phyloP scores from a whole-genome alignment of 2,329 filamentous ascomycete species.

The Elsinoe australis region DNA sequence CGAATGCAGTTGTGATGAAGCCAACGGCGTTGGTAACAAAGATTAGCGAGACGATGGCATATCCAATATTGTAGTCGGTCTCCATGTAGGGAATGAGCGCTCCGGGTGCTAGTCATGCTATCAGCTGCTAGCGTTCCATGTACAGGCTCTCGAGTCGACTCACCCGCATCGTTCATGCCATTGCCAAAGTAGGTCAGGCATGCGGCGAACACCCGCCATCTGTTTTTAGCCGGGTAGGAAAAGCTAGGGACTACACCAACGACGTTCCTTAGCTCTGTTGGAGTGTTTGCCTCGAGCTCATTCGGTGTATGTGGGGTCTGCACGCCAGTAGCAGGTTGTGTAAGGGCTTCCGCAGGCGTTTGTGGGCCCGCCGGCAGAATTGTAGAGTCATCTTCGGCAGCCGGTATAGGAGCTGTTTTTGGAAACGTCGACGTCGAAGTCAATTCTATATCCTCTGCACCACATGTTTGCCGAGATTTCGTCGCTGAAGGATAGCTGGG shows the following conservation, averaged over 20 bases:
- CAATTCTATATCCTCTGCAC: slow-evolving; percentile 24
- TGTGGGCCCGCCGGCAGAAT: slow-evolving; percentile 15
- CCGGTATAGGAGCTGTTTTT: not conserved
- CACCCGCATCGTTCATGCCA: slow-evolving; percentile 57
- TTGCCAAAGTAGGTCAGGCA: slow-evolving; percentile 61
- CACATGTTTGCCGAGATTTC: not conserved
- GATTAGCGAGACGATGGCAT: slow-evolving; percentile 71
- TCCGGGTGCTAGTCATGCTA: slow-evolving; percentile 48
- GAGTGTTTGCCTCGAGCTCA: slow-evolving; percentile 49
- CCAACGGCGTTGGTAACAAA: slow-evolving; percentile 72
- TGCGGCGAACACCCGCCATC: slow-evolving; percentile 56
- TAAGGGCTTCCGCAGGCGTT: slow-evolving; percentile 17
- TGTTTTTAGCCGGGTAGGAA: slow-evolving; percentile 56
- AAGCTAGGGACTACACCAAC: slow-evolving; percentile 49
- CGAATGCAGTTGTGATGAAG: slow-evolving; percentile 64
- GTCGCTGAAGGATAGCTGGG: not conserved
- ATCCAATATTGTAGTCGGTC: slow-evolving; percentile 64
- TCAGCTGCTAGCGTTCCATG: not conserved
- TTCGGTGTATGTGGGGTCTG: slow-evolving; percentile 31
- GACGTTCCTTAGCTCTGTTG: slow-evolving; percentile 38
- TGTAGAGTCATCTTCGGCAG: not conserved
- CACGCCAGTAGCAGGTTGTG: slow-evolving; percentile 17
- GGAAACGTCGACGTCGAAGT: slow-evolving; percentile 17
- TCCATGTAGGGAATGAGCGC: slow-evolving; percentile 78
- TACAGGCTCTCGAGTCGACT: no score